Conservation (phyloP, 768 basidiomycete genomes). For the Russula virescens region DNA sequence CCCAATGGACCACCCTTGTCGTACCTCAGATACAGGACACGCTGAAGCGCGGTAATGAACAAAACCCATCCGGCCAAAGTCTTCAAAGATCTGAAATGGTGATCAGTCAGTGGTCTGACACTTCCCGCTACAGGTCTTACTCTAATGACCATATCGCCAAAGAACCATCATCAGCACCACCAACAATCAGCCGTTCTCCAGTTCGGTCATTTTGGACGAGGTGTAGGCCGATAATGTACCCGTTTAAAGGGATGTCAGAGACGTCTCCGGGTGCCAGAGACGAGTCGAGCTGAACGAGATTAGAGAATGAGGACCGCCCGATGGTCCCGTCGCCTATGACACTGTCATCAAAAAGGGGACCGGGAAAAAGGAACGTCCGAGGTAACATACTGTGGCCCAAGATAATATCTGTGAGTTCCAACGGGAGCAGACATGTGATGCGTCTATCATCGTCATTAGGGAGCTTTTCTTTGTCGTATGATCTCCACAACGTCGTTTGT, state of each 20-base stretch:
- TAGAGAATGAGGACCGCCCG: conserved; percentile 27
- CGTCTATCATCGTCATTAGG: conserved; percentile 4
- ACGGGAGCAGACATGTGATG: conserved; percentile 34
- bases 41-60: conserved; percentile 59
- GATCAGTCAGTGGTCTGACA: neutral
- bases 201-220: conserved; percentile 52
- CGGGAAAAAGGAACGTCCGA: neutral
- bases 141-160: conserved; percentile 65
- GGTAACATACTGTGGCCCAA: conserved; percentile 48
- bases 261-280: conserved; percentile 31
- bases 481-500: conserved; percentile 29
- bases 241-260: conserved; percentile 46
- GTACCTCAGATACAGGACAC: conserved; percentile 51
- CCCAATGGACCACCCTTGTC: conserved; percentile 51
- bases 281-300: conserved; percentile 22
- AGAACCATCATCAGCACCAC: conserved; percentile 74
- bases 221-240: conserved; percentile 46
- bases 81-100: conserved; percentile 47
- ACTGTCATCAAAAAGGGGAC: neutral
- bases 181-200: conserved; percentile 58
- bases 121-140: conserved; percentile 36
- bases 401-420: conserved; percentile 53
- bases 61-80: conserved; percentile 66
- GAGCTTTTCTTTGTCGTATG: conserved; percentile 11
- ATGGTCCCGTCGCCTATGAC: conserved; percentile 31